Conservation (phyloP, 2,329 filamentous ascomycete species). For the Fusarium bulbicola region DNA sequence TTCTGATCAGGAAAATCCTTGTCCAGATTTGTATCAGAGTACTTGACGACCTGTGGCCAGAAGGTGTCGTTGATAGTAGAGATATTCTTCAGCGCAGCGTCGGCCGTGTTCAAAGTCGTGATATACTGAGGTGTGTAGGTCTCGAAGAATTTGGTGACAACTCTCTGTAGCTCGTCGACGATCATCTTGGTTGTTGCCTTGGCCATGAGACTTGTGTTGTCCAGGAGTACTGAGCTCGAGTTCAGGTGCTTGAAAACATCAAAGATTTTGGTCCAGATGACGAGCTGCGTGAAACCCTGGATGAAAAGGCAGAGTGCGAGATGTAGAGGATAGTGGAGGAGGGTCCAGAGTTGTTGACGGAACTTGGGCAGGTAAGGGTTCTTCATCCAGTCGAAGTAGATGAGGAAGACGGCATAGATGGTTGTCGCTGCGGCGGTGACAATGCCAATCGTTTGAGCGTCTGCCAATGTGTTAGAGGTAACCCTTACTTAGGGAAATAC, state of each 20-base stretch:
- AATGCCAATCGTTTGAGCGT: slow-evolving; percentile 51
- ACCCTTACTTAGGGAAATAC: rapidly evolving
- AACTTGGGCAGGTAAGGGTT: slow-evolving; percentile 65
- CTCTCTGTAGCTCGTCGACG: slow-evolving; percentile 20
- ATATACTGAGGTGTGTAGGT: slow-evolving; percentile 42
- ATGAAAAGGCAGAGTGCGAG: slow-evolving; percentile 70
- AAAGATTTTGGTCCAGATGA: slow-evolving; percentile 55
- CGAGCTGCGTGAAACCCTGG: slow-evolving; percentile 68
- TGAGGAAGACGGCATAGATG: slow-evolving; percentile 57
- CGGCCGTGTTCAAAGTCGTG: slow-evolving; percentile 27
- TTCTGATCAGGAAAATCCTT: not conserved
- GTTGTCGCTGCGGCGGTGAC: slow-evolving; percentile 51
- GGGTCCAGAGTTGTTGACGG: slow-evolving; percentile 67
- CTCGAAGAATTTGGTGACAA: slow-evolving; percentile 37
- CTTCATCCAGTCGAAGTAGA: slow-evolving; percentile 71
- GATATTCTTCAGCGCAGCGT: slow-evolving; percentile 42
- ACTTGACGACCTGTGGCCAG: slow-evolving; percentile 37
- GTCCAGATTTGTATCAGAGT: slow-evolving; percentile 3
- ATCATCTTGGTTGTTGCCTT: slow-evolving; percentile 35
- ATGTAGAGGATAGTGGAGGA: slow-evolving; percentile 71
- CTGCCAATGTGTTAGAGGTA: slow-evolving; percentile 37
- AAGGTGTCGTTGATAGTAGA: slow-evolving; percentile 40
- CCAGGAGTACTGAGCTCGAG: slow-evolving; percentile 9
- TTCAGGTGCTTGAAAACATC: slow-evolving; percentile 42
- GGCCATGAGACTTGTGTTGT: slow-evolving; percentile 11